Percentiles rank a stretch among this genome's conserved stretches.
Evolutionary conservation across 345 rosid species (phyloP).

Genomic region (Brassica nigra): DNA sequence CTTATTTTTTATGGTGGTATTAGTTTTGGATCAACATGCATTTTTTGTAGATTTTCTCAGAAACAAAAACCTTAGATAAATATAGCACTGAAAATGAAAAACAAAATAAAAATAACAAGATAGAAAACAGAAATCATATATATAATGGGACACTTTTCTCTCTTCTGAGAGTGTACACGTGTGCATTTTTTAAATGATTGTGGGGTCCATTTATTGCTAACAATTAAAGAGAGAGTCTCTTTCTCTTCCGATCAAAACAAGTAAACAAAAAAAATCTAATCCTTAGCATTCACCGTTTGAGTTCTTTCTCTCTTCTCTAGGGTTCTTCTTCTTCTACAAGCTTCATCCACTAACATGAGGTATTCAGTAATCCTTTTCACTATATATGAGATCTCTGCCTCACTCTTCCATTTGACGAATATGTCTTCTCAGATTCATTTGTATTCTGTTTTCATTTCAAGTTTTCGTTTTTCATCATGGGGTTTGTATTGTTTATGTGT

Average conservation of each 20-base stretch:
- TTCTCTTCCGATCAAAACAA: constrained; percentile 22
- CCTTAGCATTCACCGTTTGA: constrained; percentile 36
- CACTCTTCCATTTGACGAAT: constrained; percentile 5
- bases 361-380: background rate
- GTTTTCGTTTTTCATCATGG: background rate
- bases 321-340: constrained; percentile 26
- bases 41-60: background rate
- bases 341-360: constrained; percentile 38
- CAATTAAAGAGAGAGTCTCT: constrained; percentile 2
- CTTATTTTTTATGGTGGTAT: background rate
- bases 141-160: no score
- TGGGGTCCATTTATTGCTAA: no score
- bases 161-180: no score
- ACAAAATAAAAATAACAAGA: background rate
- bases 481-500: background rate
- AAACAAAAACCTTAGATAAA: background rate
- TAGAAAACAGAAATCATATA: background rate
- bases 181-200: no score
- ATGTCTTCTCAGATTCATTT: constrained; percentile 6
- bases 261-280: constrained; percentile 21
- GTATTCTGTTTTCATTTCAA: background rate
- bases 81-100: background rate
- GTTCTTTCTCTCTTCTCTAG: constrained; percentile 21
- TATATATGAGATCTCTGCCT: background rate
- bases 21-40: background rate